Percentiles rank a stretch among this genome's conserved stretches.
phyloP scores from a whole-genome alignment of 2,329 filamentous ascomycete genomes.

The Colletotrichum lentis region DNA sequence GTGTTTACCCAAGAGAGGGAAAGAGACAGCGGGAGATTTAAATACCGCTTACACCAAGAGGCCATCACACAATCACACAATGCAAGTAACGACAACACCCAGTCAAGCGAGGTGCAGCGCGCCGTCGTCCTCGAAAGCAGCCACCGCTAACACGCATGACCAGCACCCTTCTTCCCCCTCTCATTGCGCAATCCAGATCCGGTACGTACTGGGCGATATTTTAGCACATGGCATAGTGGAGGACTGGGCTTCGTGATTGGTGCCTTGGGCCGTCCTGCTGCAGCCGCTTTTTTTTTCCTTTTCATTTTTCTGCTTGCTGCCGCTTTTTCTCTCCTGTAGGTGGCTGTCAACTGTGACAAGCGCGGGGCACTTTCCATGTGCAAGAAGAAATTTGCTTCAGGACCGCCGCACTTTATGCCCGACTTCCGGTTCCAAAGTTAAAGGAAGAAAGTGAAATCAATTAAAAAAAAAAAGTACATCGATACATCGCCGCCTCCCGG shows the following conservation, averaged over 20 bases:
- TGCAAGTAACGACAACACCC: conserved; percentile 10
- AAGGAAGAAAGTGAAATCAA: background rate
- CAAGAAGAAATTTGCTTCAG: conserved; percentile 22
- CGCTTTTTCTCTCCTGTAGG: conserved; percentile 9
- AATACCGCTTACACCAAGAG: conserved; percentile 23
- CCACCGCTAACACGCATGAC: conserved; percentile 6
- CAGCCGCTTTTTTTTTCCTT: conserved; percentile 25
- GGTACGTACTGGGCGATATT: conserved; percentile 24
- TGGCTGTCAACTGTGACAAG: conserved; percentile 22
- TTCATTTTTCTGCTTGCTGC: conserved; percentile 15
- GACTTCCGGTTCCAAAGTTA: background rate
- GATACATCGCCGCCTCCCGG: background rate
- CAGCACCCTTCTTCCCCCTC: conserved; percentile 19
- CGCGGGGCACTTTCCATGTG: conserved; percentile 16
- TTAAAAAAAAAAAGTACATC: background rate
- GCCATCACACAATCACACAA: background rate
- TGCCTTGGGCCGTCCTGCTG: conserved; percentile 16
- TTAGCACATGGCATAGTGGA: conserved; percentile 32
- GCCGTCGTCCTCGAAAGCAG: conserved; percentile 11
- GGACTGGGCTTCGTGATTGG: conserved; percentile 30
- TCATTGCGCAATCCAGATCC: conserved; percentile 35
- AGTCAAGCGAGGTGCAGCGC: conserved; percentile 9
- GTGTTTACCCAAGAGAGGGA: background rate
- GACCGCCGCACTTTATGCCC: conserved; percentile 3
- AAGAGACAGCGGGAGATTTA: background rate